Conservation (phyloP, 2,329 filamentous ascomycete species). For the Atkinsonella texensis region DNA sequence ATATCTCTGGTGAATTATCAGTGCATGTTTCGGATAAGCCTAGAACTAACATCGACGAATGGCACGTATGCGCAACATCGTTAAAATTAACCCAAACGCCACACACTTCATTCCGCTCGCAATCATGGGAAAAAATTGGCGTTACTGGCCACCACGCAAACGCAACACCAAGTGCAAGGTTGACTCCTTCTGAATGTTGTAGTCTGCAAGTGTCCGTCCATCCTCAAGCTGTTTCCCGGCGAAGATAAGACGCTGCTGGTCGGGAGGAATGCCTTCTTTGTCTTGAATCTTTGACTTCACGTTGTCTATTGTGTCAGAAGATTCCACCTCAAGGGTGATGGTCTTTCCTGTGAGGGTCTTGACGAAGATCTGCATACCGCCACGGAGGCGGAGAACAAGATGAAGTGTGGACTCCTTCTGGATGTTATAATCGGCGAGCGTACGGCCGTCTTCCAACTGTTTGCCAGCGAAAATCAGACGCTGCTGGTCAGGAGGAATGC, state of each 20-base stretch:
- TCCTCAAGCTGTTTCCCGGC: conserved; percentile 91
- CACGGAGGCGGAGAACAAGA: conserved; percentile 74
- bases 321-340: conserved; percentile 85
- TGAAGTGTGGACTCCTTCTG: conserved; percentile 87
- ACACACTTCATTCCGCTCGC: conserved; percentile 63
- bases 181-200: conserved; percentile 93
- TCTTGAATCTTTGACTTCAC: conserved; percentile 91
- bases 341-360: conserved; percentile 88
- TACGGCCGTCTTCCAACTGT: conserved; percentile 89
- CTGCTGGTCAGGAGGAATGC: conserved; percentile 91
- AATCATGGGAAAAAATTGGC: conserved; percentile 43
- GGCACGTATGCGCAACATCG: background rate
- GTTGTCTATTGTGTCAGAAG: conserved; percentile 84
- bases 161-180: conserved; percentile 72
- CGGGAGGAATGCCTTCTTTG: conserved; percentile 86
- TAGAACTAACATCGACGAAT: background rate
- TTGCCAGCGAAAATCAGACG: conserved; percentile 92
- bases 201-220: conserved; percentile 80
- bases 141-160: conserved; percentile 60
- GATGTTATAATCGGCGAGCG: conserved; percentile 86
- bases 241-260: conserved; percentile 89
- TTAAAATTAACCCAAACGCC: background rate
- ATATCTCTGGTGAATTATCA: background rate
- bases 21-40: background rate
- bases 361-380: conserved; percentile 83